These are phyloP conservation scores for Diutina sp. DNA, from an alignment of 1,139 yeast genomes.

Conservation along the genomic window DNA sequence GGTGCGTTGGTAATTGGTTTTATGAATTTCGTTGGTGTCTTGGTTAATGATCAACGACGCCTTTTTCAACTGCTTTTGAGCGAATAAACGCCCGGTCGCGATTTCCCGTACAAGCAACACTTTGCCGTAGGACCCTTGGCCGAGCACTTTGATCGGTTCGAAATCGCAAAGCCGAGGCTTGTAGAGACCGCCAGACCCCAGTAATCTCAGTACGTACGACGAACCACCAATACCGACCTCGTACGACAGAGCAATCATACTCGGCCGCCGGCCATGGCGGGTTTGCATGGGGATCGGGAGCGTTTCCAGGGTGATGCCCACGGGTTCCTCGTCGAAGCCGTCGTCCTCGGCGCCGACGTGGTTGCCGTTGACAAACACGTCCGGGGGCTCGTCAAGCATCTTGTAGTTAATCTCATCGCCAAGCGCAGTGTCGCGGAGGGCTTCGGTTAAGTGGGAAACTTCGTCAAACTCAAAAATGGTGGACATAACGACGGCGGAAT, in stretches of 20 bases:
- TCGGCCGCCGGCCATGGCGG: neutral
- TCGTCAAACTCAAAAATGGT: slow-evolving; percentile 1
- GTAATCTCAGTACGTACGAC: neutral
- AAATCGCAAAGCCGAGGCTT: slow-evolving; percentile 44
- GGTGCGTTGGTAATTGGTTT: slow-evolving; percentile 18
- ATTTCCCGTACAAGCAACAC: slow-evolving; percentile 66
- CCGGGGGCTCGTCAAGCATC: neutral
- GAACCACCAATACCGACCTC: neutral
- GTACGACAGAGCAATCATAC: slow-evolving; percentile 1
- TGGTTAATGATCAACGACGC: slow-evolving; percentile 39
- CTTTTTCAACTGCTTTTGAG: slow-evolving; percentile 80
- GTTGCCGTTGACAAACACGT: neutral
- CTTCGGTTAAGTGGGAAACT: neutral
- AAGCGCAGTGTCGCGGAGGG: neutral
- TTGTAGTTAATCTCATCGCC: neutral
- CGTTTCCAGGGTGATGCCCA: neutral
- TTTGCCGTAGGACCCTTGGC: slow-evolving; percentile 87
- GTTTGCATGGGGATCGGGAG: neutral
- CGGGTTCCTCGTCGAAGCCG: neutral
- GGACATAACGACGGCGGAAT: neutral
- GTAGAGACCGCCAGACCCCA: slow-evolving; percentile 2
- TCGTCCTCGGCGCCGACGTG: neutral
- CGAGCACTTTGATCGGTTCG: slow-evolving; percentile 68
- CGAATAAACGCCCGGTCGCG: slow-evolving; percentile 58
- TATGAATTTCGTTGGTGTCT: slow-evolving; percentile 15